Evolutionary conservation across 495 filamentous ascomycete genomes (phyloP).

Genomic region (Durotheca rogersii): DNA sequence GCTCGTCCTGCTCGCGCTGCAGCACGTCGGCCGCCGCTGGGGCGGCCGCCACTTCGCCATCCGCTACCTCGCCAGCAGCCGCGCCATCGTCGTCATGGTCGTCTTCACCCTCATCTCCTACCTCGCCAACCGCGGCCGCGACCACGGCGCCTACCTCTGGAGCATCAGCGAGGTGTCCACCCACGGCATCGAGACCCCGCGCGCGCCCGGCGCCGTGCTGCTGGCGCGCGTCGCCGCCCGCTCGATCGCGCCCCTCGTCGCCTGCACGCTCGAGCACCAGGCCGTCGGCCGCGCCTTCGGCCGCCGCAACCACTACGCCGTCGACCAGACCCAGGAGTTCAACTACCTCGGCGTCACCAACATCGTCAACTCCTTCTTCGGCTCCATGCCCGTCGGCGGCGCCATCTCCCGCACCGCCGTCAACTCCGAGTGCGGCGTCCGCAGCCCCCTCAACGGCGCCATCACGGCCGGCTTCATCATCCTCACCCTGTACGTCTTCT

Average conservation of each 20-base stretch:
- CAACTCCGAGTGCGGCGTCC: slow-evolving; percentile 48
- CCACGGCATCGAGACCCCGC: slow-evolving; percentile 44
- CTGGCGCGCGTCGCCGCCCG: slow-evolving; percentile 41
- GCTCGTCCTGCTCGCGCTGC: slow-evolving; percentile 43
- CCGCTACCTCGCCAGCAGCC: slow-evolving; percentile 46
- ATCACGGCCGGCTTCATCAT: slow-evolving; percentile 51
- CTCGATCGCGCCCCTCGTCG: slow-evolving; percentile 49
- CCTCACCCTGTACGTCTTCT: slow-evolving; percentile 50
- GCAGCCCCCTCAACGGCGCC: slow-evolving; percentile 47
- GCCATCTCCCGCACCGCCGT: slow-evolving; percentile 53
- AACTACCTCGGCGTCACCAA: slow-evolving; percentile 50
- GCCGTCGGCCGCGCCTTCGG: slow-evolving; percentile 52
- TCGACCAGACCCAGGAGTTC: slow-evolving; percentile 52
- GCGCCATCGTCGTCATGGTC: slow-evolving; percentile 48
- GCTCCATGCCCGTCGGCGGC: slow-evolving; percentile 49
- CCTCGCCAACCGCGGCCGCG: slow-evolving; percentile 47
- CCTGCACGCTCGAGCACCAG: slow-evolving; percentile 49
- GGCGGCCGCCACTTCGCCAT: slow-evolving; percentile 46
- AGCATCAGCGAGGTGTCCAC: slow-evolving; percentile 46
- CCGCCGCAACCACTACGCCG: slow-evolving; percentile 48
- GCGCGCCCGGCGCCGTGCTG: slow-evolving; percentile 36
- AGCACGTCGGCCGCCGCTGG: slow-evolving; percentile 50
- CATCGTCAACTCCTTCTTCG: slow-evolving; percentile 53
- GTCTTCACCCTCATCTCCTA: slow-evolving; percentile 51
- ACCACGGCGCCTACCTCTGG: slow-evolving; percentile 41